phyloP scores from a whole-genome alignment of 768 basidiomycete species.

The Mycena metata region DNA sequence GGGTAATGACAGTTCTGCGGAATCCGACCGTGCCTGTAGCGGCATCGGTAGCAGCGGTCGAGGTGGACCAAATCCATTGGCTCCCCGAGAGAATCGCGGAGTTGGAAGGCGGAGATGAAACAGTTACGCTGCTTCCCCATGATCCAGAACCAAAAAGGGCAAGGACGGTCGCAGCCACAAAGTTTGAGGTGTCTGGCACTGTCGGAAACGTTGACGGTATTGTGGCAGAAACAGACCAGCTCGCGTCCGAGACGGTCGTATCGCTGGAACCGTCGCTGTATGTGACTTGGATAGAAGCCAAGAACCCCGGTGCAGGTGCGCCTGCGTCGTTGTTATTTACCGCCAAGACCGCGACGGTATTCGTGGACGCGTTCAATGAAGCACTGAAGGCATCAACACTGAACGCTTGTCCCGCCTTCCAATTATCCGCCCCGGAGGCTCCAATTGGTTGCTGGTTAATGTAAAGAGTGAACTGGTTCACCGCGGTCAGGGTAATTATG shows the following conservation, averaged over 20 bases:
- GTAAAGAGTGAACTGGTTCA: slow-evolving; percentile 21
- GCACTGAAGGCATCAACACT: background rate
- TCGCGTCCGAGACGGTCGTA: slow-evolving; percentile 22
- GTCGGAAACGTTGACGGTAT: slow-evolving; percentile 27
- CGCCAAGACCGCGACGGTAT: slow-evolving; percentile 19
- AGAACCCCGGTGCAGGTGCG: slow-evolving; percentile 14
- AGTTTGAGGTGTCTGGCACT: slow-evolving; percentile 6
- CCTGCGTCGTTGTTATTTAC: slow-evolving; percentile 19
- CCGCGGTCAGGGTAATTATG: slow-evolving; percentile 24
- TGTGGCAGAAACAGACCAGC: slow-evolving; percentile 17
- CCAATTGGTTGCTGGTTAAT: slow-evolving; percentile 28
- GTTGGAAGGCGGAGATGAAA: background rate
- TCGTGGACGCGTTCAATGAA: slow-evolving; percentile 11
- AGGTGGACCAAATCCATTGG: slow-evolving; percentile 30
- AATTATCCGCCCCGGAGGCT: slow-evolving; percentile 14
- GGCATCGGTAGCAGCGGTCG: slow-evolving; percentile 12
- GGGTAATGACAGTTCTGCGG: slow-evolving; percentile 28
- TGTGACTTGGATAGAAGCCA: slow-evolving; percentile 21
- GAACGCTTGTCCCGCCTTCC: slow-evolving; percentile 22
- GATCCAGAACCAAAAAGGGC: slow-evolving; percentile 19
- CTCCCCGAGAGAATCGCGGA: slow-evolving; percentile 5
- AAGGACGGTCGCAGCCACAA: slow-evolving; percentile 1
- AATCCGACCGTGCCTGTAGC: slow-evolving; percentile 26
- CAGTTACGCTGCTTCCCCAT: slow-evolving; percentile 22
- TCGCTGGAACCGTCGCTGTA: slow-evolving; percentile 25